Evolutionary conservation across 192 early-diverging fungal genomes (phyloP).

Genomic region (Funneliformis geosporum): DNA sequence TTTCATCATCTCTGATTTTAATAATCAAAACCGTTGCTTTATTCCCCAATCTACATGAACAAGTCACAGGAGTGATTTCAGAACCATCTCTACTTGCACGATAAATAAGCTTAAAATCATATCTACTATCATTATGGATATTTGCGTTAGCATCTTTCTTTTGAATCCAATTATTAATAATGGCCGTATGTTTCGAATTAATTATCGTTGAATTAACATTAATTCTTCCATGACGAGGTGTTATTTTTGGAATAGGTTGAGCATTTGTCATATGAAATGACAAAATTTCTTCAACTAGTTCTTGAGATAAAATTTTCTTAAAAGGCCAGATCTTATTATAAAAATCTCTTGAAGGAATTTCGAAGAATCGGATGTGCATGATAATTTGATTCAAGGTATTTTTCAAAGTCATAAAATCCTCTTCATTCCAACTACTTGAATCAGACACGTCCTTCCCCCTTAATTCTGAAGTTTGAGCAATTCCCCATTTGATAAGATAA

Average conservation of each 20-base stretch:
- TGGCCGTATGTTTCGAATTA: not conserved
- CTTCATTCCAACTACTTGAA: not conserved
- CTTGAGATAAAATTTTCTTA: not conserved
- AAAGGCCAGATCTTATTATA: not conserved
- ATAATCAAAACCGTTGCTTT: not conserved
- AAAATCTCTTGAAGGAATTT: not conserved
- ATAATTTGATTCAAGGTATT: no score
- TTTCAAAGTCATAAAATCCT: not conserved
- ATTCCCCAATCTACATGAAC: not conserved
- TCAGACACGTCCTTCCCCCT: not conserved
- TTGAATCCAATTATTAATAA: not conserved
- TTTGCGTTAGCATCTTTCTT: not conserved
- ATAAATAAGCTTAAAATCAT: slow-evolving; percentile 14
- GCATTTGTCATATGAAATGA: not conserved
- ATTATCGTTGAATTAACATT: no score
- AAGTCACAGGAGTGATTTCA: not conserved
- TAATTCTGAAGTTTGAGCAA: not conserved
- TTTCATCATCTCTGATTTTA: not conserved
- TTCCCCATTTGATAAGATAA: slow-evolving; percentile 1
- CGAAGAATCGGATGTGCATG: no score
- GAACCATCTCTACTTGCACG: not conserved
- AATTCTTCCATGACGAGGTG: no score
- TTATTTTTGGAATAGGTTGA: no score
- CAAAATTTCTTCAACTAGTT: not conserved
- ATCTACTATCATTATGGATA: not conserved